Evolutionary conservation across 2,329 filamentous ascomycete genomes (phyloP).

Genomic region (Colletotrichum simmondsii): DNA sequence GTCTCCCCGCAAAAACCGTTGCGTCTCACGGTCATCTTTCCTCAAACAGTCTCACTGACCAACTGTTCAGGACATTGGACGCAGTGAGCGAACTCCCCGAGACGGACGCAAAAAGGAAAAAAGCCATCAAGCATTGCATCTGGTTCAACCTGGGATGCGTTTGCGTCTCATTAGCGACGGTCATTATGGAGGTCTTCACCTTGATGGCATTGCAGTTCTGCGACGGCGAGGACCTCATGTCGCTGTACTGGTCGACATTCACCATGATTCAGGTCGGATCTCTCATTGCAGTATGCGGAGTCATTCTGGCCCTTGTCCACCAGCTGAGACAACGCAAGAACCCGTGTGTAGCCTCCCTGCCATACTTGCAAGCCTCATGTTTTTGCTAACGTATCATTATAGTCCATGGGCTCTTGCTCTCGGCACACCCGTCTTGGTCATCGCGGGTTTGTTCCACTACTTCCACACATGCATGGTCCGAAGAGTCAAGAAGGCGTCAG

Average conservation of each 20-base stretch:
- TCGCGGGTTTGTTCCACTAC: slow-evolving; percentile 63
- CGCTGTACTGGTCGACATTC: slow-evolving; percentile 71
- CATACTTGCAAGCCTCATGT: not conserved
- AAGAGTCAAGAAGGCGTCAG: slow-evolving; percentile 46
- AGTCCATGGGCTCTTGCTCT: slow-evolving; percentile 69
- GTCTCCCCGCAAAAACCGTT: slow-evolving; percentile 28
- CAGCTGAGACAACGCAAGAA: slow-evolving; percentile 59
- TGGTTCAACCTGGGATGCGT: slow-evolving; percentile 57
- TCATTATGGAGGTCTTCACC: slow-evolving; percentile 65
- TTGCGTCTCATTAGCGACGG: slow-evolving; percentile 52
- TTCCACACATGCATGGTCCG: slow-evolving; percentile 53
- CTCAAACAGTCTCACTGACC: slow-evolving; percentile 4
- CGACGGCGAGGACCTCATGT: slow-evolving; percentile 69
- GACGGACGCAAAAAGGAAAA: slow-evolving; percentile 48
- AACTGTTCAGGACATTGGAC: slow-evolving; percentile 46
- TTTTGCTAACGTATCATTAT: slow-evolving; percentile 17
- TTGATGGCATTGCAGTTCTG: slow-evolving; percentile 68
- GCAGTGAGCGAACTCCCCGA: slow-evolving; percentile 44
- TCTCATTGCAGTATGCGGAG: slow-evolving; percentile 67
- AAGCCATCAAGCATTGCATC: slow-evolving; percentile 52
- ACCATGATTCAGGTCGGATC: slow-evolving; percentile 69
- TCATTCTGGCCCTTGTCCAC: slow-evolving; percentile 64
- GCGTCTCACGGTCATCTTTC: not conserved
- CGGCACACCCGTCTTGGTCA: slow-evolving; percentile 69
- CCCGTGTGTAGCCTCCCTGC: slow-evolving; percentile 52